Evolutionary conservation across 1,139 yeast genomes (phyloP), one percentile per base, ranked within the genome.

Genomic region (Geotrichum armillariae): DNA sequence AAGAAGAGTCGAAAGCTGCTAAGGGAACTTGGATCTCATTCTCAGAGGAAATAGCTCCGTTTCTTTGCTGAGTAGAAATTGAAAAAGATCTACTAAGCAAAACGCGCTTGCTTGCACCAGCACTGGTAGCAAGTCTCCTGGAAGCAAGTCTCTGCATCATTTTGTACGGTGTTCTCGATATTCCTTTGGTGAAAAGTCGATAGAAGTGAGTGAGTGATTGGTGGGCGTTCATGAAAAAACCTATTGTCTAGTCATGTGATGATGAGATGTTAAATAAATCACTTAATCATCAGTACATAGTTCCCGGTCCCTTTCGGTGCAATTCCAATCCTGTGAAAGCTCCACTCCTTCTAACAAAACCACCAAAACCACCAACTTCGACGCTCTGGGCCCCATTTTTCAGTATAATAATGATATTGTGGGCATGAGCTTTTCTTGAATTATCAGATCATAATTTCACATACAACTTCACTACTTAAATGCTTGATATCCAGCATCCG

Each of bases 1-100:
- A 77, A 60, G 85, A 86, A n/a, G 50, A 41, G 16, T 52, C 53
- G 47, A 55, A 53, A 23, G 54, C 58, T 21, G 56, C 49, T 23
- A 52, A 20, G 4, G 54, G 52, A 11, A 52, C 49, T 18, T 52
- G 41, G 46, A 52, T 33, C 33, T 52, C 54, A 9, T 31, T 38
- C 25, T 38, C 45, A 7, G 47, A 3, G 12, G 46, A 31, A 31
- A 37, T 35, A 16, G 44, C 41, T 23, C 41, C 51, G 34, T 48
- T 48, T 18, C 44, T 37, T 11, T 29, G 11, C 11, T 9, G 16
- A 4, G 41, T 6, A 11, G 47, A 36, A 14, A 42, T 14, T 9
- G 51, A 42, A 38, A 48, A 48, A 2, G 44, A n/a, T 2, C 51
- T 27, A 11, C 33, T 27, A 16, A 16, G 21, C 14, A 41, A 4